Evolutionary conservation across 2,329 filamentous ascomycete genomes (phyloP), one percentile per base, ranked within the genome.

Genomic region (Aspergillus awamori): DNA sequence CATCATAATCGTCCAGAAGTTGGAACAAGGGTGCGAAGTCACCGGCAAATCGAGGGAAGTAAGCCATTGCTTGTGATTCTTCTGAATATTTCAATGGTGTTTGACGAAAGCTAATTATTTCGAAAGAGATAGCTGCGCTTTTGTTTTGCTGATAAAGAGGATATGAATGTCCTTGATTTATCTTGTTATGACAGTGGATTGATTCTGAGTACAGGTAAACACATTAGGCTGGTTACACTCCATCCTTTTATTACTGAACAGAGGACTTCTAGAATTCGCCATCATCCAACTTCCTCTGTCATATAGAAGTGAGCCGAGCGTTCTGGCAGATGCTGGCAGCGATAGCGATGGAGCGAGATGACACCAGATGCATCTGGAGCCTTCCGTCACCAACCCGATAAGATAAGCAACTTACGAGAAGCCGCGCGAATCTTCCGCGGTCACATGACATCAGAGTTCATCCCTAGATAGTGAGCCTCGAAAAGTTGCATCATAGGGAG

Each of bases 1-100:
- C 58, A 64, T 77, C 71, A 58, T 77, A 78, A 68, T 78, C 75
- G 51, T 80, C 77, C 53, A 81, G 70, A 24, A 81, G 71, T 48
- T 72, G 76, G 70, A 81, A 78, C 59, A 81, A 70, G 11, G 79
- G 77, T 48, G 70, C 63, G 61, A 80, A 73, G 58, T 79, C 75
- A 56, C 69, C 63, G 11, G 70, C 65, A 58, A 76, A 69, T 63
- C 71, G 72, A 48, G 77, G 68, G 57, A 78, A 73, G 70, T 79
- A 76, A 56, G 76, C 69, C 78, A 81, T 80, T 51, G 15, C 49
- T 28, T 6, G 10, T 41, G 30, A 15, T 36, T 36, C 49, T 6
- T 53, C n/a, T 22, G 26, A 36, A 5, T 8, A 7, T 17, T 3
- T 38, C 39, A 15, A 15, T n/a, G 11, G 33, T 15, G 39, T 17